Conservation (phyloP, 2,329 filamentous ascomycete species). For the Neoscytalidium dimidiatum region DNA sequence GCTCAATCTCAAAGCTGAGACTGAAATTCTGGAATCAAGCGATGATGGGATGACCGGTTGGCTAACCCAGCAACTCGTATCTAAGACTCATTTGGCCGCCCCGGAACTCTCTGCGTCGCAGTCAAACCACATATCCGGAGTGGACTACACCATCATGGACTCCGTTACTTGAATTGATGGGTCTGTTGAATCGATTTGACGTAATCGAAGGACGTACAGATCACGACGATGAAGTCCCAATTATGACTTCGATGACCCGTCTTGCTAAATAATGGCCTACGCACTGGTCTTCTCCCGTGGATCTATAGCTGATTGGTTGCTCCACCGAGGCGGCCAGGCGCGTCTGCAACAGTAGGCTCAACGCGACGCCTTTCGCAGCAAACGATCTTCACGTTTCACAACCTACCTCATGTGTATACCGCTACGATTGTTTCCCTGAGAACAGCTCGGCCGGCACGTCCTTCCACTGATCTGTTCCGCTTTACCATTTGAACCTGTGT, state of each 20-base stretch:
- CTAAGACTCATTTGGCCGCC: background rate
- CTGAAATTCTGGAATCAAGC: conserved; percentile 64
- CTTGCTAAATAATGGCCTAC: conserved; percentile 2
- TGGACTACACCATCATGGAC: background rate
- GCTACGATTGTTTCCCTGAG: background rate
- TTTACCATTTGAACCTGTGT: background rate
- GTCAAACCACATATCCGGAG: background rate
- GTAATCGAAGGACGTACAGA: background rate
- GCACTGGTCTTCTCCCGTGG: background rate
- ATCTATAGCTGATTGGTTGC: background rate
- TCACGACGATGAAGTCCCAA: background rate
- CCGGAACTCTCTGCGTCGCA: background rate
- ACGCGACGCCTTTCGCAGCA: background rate
- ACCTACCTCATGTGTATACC: background rate
- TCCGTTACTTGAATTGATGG: background rate
- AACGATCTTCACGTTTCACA: background rate
- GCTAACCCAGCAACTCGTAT: conserved; percentile 10
- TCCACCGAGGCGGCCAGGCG: background rate
- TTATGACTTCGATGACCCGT: background rate
- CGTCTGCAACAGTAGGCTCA: background rate
- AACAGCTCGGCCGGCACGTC: background rate
- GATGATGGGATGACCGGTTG: conserved; percentile 34
- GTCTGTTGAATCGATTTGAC: background rate
- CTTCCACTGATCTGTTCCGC: background rate
- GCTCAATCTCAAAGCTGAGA: conserved; percentile 74